Base-by-base conservation (phyloP, 2,329 filamentous ascomycete genomes). In the Nemania sp. region DNA sequence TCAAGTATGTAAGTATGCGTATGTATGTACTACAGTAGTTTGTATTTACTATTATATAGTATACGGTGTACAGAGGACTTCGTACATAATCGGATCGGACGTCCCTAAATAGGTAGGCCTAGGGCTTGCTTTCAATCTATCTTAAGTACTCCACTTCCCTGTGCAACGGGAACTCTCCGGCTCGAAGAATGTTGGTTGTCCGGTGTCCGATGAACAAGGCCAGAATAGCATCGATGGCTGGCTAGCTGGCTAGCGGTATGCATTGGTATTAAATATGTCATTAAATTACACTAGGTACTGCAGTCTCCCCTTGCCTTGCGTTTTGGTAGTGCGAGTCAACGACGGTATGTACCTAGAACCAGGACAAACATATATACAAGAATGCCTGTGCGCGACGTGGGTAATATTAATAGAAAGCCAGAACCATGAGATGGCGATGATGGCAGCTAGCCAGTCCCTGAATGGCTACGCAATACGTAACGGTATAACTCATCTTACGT, bases 341-440 rank as follows among this genome's bases (percentile, higher is more conserved):
- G 41, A 65, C 22, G 15, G 32, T 26, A n/a, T n/a, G n/a, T n/a
- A n/a, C n/a, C n/a, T n/a, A n/a, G n/a, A n/a, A n/a, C n/a, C n/a
- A n/a, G 20, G 22, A 49, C 24, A 26, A 24, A 26, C 45, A 4
- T 5, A 5, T 8, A 24, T 26, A 49, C 3, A 49, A 59, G 27
- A 57, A 55, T 22, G 56, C 53, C 62, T 52, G 66, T 65, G 62
- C 66, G 58, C 66, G 52, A 56, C 62, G 63, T 69, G 62, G 67
- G 49, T 63, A 52, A 63, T 69, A 66, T 59, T 69, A 66, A 69
- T 69, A 66, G 55, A 66, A 45, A 53, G 32, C 51, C 56, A 68
- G 62, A 62, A 58, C 56, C 59, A 47, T 57, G 62, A 8, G 56
- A 53, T 43, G 52, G 51, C 1, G 57, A 62, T 24, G 41, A 47